Conservation (phyloP, 257 asterid species). For the Catharanthus roseus region DNA sequence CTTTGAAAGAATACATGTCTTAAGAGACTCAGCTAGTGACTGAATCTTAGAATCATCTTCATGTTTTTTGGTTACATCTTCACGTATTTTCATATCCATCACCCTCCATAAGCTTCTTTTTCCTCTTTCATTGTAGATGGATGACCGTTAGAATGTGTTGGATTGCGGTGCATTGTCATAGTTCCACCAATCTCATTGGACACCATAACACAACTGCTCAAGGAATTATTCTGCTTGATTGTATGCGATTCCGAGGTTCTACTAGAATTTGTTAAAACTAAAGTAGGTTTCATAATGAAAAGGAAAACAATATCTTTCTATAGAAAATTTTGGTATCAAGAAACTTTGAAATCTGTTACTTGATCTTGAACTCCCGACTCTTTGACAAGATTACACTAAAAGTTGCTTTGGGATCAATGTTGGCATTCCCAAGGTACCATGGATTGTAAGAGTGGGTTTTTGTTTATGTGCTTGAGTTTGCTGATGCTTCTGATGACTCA, state of each 20-base stretch:
- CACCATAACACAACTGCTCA: not conserved
- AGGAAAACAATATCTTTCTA: not conserved
- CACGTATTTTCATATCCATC: not conserved
- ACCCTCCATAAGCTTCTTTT: conserved; percentile 12
- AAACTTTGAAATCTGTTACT: conserved; percentile 13
- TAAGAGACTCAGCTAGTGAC: not conserved
- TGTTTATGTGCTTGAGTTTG: not conserved
- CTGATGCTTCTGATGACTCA: not conserved
- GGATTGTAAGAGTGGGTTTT: not conserved
- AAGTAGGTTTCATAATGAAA: conserved; percentile 1
- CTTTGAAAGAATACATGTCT: not conserved
- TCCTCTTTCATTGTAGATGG: conserved; percentile 30
- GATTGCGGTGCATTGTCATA: conserved; percentile 13
- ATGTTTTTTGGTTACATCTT: conserved; percentile 11
- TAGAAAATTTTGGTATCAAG: not conserved
- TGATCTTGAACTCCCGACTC: not conserved
- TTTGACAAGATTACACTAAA: not conserved
- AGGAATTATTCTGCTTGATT: conserved; percentile 4
- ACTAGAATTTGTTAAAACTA: not conserved
- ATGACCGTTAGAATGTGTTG: conserved; percentile 26
- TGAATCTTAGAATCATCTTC: not conserved
- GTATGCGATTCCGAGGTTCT: not conserved
- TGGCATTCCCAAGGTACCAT: not conserved
- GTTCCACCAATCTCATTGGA: conserved; percentile 17
- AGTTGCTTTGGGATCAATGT: not conserved